phyloP scores from a whole-genome alignment of 192 early-diverging fungal genomes.

The Backusella tuberculispora region DNA sequence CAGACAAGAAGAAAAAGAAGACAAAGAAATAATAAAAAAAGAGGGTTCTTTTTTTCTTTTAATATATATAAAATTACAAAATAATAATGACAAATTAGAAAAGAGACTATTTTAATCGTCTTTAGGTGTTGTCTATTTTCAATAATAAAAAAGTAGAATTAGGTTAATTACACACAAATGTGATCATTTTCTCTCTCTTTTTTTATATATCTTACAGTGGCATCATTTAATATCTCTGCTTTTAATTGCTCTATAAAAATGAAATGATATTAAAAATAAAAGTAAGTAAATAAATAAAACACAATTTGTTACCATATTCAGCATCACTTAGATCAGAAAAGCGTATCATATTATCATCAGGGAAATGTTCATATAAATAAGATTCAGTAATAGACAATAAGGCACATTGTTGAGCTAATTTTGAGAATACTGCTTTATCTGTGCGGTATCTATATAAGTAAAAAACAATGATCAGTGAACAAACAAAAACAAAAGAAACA shows the following conservation, averaged over 20 bases:
- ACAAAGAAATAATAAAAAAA: neutral
- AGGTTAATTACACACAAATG: neutral
- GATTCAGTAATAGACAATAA: conserved; percentile 72
- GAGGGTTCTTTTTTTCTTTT: neutral
- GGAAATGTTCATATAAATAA: conserved; percentile 59
- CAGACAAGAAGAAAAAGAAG: neutral
- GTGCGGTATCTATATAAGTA: conserved; percentile 52
- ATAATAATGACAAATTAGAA: too few relatives aligned
- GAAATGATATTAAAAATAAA: neutral
- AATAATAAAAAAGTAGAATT: too few relatives aligned
- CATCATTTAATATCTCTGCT: conserved; percentile 44
- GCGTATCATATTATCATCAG: conserved; percentile 59
- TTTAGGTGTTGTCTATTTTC: too few relatives aligned
- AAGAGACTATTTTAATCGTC: too few relatives aligned
- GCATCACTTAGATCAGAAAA: conserved; percentile 60
- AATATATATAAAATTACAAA: neutral
- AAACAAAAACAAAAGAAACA: neutral
- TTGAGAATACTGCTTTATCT: conserved; percentile 64
- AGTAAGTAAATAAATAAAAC: neutral
- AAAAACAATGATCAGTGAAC: neutral
- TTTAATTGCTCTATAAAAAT: conserved; percentile 43
- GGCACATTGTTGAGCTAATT: conserved; percentile 74
- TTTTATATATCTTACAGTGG: conserved; percentile 27
- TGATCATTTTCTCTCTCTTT: neutral
- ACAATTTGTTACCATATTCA: conserved; percentile 49